Base-by-base conservation (phyloP, 495 filamentous ascomycete genomes). In the Neurospora sp. region DNA sequence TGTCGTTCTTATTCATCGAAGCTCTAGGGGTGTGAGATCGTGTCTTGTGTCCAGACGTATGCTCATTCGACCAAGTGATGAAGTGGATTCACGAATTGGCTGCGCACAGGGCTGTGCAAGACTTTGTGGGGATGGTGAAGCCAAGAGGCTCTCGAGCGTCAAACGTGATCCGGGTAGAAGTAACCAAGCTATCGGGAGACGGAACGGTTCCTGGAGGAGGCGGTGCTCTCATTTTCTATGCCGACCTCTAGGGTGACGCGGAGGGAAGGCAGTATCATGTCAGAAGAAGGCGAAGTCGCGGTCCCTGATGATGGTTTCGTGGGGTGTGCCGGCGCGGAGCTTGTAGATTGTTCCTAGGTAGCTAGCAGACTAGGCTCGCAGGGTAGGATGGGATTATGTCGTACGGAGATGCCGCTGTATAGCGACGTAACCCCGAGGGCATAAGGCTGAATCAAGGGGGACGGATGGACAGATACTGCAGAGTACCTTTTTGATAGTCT, bases 361-460 rank as follows among this genome's bases (percentile, higher is more conserved):
- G 14, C 27, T 31, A 62, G 14, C 12, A 62, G 48, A 16, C 54
- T 62, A 18, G 54, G 5, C 23, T 62, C 5, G 54, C 5, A 62
- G 23, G 10, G 54, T 62, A 62, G 54, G 54, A 66, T 66, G 54
- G 23, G 27, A 18, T 66, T 31, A 66, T 66, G 54, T 66, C 54
- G 54, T 66, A 66, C 54, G 54, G 54, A 18, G 54, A 66, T 35
- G 54, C 54, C 54, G 54, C 54, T 66, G 27, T 66, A 66, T 37
- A 37, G 7, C 54, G 27, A 66, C 54, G 27, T 66, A 35, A 66
- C 54, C 14, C 48, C 6, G 7, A 66, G 27, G 27, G 27, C 54
- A 35, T 69, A 75, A 75, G 76, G 74, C 74, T 77, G 76, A 42
- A 71, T 37, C 54, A 35, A 66, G 14, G 54, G 14, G 54, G 27